phyloP scores from a whole-genome alignment of 2,329 filamentous ascomycete species.

The Thelonectria blattea region DNA sequence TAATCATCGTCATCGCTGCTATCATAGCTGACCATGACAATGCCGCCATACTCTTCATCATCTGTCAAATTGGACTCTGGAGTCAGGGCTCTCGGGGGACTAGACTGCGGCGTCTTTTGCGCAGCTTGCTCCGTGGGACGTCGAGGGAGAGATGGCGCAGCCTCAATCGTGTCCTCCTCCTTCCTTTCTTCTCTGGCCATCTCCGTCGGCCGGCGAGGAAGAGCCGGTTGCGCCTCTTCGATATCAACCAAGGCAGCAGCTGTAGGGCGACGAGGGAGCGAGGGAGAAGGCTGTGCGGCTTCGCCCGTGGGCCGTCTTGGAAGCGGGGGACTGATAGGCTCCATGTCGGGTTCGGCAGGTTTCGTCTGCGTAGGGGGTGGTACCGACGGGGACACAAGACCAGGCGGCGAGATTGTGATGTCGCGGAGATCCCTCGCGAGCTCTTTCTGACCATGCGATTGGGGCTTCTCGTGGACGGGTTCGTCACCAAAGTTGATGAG shows the following conservation, averaged over 20 bases:
- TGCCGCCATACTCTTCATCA: slow-evolving; percentile 45
- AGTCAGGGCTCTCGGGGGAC: slow-evolving; percentile 33
- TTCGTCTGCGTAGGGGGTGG: slow-evolving; percentile 19
- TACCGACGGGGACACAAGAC: slow-evolving; percentile 29
- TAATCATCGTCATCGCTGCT: slow-evolving; percentile 33
- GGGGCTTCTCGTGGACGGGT: not conserved
- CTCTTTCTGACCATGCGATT: slow-evolving; percentile 17
- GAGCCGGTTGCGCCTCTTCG: slow-evolving; percentile 16
- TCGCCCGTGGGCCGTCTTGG: slow-evolving; percentile 19
- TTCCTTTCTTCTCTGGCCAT: slow-evolving; percentile 20
- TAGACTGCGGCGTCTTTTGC: slow-evolving; percentile 7
- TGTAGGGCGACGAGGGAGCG: slow-evolving; percentile 25
- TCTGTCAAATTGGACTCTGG: slow-evolving; percentile 38
- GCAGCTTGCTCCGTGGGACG: slow-evolving; percentile 23
- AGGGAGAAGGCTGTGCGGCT: slow-evolving; percentile 14
- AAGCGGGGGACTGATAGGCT: slow-evolving; percentile 24
- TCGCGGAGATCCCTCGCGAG: slow-evolving; percentile 37
- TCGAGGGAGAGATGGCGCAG: slow-evolving; percentile 27
- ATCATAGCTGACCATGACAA: slow-evolving; percentile 48
- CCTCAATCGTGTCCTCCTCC: slow-evolving; percentile 5
- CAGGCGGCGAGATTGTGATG: slow-evolving; percentile 39
- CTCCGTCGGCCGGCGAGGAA: slow-evolving; percentile 26
- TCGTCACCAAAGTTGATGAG: slow-evolving; percentile 41
- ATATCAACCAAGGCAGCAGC: slow-evolving; percentile 1
- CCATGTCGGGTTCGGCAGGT: not conserved